Evolutionary conservation across 2,329 filamentous ascomycete genomes (phyloP).

Genomic region (Rosellinia necatrix): DNA sequence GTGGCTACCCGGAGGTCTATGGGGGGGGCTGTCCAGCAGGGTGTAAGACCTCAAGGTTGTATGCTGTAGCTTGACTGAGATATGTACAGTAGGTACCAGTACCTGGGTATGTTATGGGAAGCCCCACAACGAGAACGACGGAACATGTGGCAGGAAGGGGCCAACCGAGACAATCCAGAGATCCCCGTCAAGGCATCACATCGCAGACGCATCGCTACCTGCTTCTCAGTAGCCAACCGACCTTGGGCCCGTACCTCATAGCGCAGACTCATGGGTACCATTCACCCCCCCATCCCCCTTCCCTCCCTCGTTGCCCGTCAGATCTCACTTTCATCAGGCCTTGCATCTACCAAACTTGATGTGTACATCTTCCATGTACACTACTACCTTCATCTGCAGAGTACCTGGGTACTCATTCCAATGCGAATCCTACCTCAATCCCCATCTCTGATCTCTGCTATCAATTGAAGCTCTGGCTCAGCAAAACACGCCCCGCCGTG

Average conservation of each 20-base stretch:
- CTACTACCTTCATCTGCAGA: neutral
- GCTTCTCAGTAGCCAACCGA: no score
- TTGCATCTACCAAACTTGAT: no score
- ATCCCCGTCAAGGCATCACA: neutral
- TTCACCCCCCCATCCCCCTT: conserved; percentile 5
- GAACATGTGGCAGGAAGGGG: conserved; percentile 18
- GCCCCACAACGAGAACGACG: conserved; percentile 7
- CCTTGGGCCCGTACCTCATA: no score
- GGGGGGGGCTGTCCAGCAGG: neutral
- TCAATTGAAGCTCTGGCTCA: neutral
- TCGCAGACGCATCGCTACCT: neutral
- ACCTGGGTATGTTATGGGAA: neutral
- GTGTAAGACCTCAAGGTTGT: conserved; percentile 4
- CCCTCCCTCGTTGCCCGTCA: no score
- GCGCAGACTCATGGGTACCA: neutral
- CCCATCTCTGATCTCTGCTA: neutral
- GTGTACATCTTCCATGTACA: neutral
- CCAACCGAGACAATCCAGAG: conserved; percentile 20
- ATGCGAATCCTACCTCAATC: neutral
- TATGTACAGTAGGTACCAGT: neutral
- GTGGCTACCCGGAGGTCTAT: neutral
- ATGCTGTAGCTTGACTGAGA: neutral
- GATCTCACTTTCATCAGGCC: no score
- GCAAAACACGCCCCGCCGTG: neutral
- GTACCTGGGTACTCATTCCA: neutral